These are phyloP conservation scores for Chaetomium globosum DNA, from an alignment of 2,329 filamentous ascomycete genomes.

Conservation along the genomic window DNA sequence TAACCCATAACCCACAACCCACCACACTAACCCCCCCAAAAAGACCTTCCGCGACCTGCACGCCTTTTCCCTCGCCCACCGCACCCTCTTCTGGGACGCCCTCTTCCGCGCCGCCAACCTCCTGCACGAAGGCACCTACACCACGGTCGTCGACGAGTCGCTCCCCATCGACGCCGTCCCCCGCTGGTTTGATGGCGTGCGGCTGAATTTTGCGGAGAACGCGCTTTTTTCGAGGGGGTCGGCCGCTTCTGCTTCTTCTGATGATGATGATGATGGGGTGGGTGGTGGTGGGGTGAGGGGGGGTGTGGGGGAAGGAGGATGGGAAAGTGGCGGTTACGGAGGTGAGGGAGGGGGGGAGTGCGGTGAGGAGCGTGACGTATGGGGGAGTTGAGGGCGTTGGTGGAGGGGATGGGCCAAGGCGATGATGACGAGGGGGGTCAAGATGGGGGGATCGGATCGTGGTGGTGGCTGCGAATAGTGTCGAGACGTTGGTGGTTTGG, in stretches of 20 bases:
- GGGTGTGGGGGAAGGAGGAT: constrained; percentile 68
- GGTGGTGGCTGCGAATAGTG: constrained; percentile 72
- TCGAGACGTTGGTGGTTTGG: constrained; percentile 73
- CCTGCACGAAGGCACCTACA: constrained; percentile 64
- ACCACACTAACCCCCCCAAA: background rate
- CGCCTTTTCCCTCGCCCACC: constrained; percentile 65
- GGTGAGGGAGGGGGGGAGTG: constrained; percentile 66
- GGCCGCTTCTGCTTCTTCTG: too few species aligned
- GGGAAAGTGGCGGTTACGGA: constrained; percentile 70
- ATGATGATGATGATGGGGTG: too few species aligned
- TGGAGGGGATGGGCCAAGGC: constrained; percentile 64
- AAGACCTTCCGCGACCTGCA: constrained; percentile 72
- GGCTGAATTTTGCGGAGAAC: constrained; percentile 80
- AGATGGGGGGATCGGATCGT: constrained; percentile 74
- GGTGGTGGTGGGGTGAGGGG: constrained; percentile 37
- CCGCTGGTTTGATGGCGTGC: constrained; percentile 74
- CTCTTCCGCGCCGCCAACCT: constrained; percentile 62
- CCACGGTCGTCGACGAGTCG: constrained; percentile 67
- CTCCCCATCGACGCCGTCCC: constrained; percentile 72
- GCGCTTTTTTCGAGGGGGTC: constrained; percentile 61
- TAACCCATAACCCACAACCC: constrained; percentile 16
- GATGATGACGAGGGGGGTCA: constrained; percentile 66
- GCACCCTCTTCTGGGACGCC: constrained; percentile 66
- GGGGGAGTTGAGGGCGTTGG: constrained; percentile 61
- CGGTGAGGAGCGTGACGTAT: constrained; percentile 65